These are phyloP conservation scores for Alternaria solani DNA, from an alignment of 2,329 filamentous ascomycete genomes.

Conservation along the genomic window DNA sequence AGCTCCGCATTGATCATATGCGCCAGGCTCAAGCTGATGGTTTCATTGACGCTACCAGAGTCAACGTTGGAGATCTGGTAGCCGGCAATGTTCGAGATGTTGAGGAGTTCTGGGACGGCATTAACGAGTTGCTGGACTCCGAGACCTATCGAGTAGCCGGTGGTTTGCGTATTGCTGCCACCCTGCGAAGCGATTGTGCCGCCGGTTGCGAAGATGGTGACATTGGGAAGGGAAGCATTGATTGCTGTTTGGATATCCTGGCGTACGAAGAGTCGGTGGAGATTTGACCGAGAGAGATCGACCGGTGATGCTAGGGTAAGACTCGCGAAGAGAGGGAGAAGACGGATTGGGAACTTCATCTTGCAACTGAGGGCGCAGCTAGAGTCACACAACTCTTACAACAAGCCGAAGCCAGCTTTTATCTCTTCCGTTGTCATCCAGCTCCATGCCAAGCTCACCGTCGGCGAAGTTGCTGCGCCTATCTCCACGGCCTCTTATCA, in stretches of 20 bases:
- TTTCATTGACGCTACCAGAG: conserved; percentile 55
- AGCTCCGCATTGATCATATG: conserved; percentile 61
- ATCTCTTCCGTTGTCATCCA: neutral
- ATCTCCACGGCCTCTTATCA: conserved; percentile 20
- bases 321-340: conserved; percentile 31
- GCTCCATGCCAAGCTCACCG: conserved; percentile 3
- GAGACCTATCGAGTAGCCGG: conserved; percentile 62
- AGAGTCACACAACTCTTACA: neutral
- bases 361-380: conserved; percentile 6
- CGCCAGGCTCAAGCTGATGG: conserved; percentile 59
- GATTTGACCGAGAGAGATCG: conserved; percentile 19
- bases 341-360: conserved; percentile 33
- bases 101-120: conserved; percentile 63
- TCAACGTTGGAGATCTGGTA: conserved; percentile 53
- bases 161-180: conserved; percentile 60
- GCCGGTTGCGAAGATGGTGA: conserved; percentile 66
- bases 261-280: conserved; percentile 36
- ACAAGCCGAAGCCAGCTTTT: neutral
- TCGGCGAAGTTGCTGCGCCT: conserved; percentile 8
- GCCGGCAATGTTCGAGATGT: conserved; percentile 63
- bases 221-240: conserved; percentile 61
- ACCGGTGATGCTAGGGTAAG: conserved; percentile 35
- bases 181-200: conserved; percentile 67
- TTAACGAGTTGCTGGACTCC: conserved; percentile 62
- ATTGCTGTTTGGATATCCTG: conserved; percentile 45